Conservation (phyloP, 2,329 filamentous ascomycete genomes). For the Phaeomoniella chlamydospora region DNA sequence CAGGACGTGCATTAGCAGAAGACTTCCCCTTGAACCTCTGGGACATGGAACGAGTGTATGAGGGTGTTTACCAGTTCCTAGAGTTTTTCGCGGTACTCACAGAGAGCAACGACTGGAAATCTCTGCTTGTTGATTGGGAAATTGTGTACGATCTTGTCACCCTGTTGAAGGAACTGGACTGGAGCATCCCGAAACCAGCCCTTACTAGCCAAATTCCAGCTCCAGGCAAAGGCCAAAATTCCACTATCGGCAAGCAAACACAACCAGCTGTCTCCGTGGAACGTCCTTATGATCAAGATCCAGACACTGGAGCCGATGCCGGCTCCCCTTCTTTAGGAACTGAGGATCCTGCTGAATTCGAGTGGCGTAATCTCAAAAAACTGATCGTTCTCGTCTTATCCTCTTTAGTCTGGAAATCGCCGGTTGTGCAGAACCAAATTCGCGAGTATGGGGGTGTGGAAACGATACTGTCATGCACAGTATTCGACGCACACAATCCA, state of each 20-base stretch:
- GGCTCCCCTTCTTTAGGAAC: slow-evolving; percentile 32
- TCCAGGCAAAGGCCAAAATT: not conserved
- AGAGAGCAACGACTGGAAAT: slow-evolving; percentile 70
- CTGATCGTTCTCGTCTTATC: slow-evolving; percentile 83
- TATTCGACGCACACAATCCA: slow-evolving; percentile 83
- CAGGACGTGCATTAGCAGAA: slow-evolving; percentile 57
- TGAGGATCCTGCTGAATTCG: slow-evolving; percentile 51
- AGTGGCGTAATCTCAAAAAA: slow-evolving; percentile 78
- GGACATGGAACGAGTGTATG: slow-evolving; percentile 96
- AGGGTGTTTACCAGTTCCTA: slow-evolving; percentile 84
- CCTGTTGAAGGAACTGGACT: slow-evolving; percentile 73
- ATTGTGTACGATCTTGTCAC: slow-evolving; percentile 78
- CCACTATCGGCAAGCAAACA: not conserved
- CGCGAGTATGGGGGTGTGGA: slow-evolving; percentile 75
- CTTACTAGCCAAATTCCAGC: slow-evolving; percentile 25
- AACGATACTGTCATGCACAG: slow-evolving; percentile 74
- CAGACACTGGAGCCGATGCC: slow-evolving; percentile 22
- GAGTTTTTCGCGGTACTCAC: slow-evolving; percentile 86
- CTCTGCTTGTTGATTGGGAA: slow-evolving; percentile 82
- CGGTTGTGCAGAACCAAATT: slow-evolving; percentile 76
- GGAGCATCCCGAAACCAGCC: slow-evolving; percentile 71
- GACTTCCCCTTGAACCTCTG: slow-evolving; percentile 91
- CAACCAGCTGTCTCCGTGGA: slow-evolving; percentile 36
- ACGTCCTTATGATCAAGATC: slow-evolving; percentile 46
- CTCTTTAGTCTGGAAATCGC: slow-evolving; percentile 74